Conservation (phyloP, 257 asterid species). For the Solanum tarijense region DNA sequence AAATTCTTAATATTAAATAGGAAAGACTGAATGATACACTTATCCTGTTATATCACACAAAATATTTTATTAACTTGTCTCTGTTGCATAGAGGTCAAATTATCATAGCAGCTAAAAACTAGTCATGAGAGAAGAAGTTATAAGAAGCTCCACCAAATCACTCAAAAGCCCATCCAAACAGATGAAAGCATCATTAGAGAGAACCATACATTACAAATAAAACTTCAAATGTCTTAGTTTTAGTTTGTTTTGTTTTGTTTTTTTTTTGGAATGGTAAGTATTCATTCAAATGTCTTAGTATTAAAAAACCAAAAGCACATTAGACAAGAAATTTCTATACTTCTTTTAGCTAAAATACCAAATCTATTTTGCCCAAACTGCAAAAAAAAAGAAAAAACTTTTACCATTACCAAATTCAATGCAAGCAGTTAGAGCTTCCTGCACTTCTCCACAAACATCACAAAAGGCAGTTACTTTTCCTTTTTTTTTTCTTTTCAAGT, state of each 20-base stretch:
- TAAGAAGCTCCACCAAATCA: not conserved
- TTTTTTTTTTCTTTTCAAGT: not conserved
- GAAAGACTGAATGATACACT: not conserved
- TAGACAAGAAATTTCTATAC: not conserved
- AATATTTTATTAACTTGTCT: not conserved
- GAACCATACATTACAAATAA: not conserved
- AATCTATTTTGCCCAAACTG: not conserved
- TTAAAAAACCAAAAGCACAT: not conserved
- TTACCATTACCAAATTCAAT: not conserved
- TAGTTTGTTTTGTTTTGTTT: not conserved
- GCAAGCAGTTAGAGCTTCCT: not conserved
- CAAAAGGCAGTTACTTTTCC: not conserved
- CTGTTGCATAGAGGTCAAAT: not conserved
- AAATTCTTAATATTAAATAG: not conserved
- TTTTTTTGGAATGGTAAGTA: not conserved
- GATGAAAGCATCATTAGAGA: not conserved
- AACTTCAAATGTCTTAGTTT: not conserved
- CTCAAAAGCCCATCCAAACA: not conserved
- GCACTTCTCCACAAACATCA: not conserved
- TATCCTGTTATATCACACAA: not conserved
- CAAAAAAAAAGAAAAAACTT: not conserved
- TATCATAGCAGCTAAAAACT: not conserved
- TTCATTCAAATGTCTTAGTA: not conserved
- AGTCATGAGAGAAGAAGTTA: not conserved
- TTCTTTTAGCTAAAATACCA: not conserved